Conservation (phyloP, 768 basidiomycete genomes). For the Tulasnella sp. region DNA sequence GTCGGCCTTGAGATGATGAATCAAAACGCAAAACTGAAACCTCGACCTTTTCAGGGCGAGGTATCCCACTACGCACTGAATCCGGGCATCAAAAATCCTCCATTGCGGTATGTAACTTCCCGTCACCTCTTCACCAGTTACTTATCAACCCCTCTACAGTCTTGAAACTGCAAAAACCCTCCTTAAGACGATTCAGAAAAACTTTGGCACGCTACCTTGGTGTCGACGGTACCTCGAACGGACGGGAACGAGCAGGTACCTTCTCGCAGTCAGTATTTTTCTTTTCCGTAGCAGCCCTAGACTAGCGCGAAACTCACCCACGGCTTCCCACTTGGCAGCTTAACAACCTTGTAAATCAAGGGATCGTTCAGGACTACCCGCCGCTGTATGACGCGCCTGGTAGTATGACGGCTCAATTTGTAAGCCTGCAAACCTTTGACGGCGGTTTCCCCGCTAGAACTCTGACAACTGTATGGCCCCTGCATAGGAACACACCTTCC, state of each 20-base stretch:
- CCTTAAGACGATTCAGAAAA: slow-evolving; percentile 79
- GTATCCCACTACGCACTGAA: slow-evolving; percentile 86
- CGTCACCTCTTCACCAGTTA: slow-evolving; percentile 14
- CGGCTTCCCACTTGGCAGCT: slow-evolving; percentile 46
- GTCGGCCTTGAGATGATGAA: slow-evolving; percentile 27
- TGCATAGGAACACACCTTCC: slow-evolving; percentile 74
- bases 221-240: slow-evolving; percentile 94
- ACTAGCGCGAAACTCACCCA: background rate
- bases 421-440: slow-evolving; percentile 37
- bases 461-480: background rate
- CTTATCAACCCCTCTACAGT: slow-evolving; percentile 40
- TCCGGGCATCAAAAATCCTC: slow-evolving; percentile 49
- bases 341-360: slow-evolving; percentile 82
- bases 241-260: slow-evolving; percentile 85
- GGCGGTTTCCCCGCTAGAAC: background rate
- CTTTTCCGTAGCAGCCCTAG: background rate
- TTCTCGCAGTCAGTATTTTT: slow-evolving; percentile 73
- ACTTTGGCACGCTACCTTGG: slow-evolving; percentile 93
- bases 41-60: slow-evolving; percentile 57
- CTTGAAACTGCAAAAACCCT: slow-evolving; percentile 80
- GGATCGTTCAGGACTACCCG: slow-evolving; percentile 87
- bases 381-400: slow-evolving; percentile 81
- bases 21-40: slow-evolving; percentile 5
- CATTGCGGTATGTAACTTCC: background rate
- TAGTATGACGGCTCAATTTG: slow-evolving; percentile 93